Evolutionary conservation across 1,139 yeast genomes (phyloP).

Genomic region (Candida glucosophila): DNA sequence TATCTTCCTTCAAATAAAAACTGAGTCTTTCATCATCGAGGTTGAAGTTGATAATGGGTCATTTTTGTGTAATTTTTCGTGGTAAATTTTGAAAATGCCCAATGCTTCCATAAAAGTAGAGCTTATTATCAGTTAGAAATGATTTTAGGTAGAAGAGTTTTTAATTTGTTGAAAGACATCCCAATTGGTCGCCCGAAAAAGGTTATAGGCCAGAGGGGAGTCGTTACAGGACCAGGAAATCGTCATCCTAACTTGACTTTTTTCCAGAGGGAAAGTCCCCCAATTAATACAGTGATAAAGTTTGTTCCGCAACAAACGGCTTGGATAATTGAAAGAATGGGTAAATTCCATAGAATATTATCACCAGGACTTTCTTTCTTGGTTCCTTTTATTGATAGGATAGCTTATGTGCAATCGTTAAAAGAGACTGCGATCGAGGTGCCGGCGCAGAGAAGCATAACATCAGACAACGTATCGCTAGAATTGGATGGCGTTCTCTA

Average conservation of each 20-base stretch:
- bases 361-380: constrained; percentile 74
- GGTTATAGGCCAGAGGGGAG: constrained; percentile 2
- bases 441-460: constrained; percentile 78
- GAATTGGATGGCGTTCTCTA: constrained; percentile 81
- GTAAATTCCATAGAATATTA: constrained; percentile 66
- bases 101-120: constrained; percentile 3
- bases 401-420: constrained; percentile 72
- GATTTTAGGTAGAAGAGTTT: too few species aligned
- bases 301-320: constrained; percentile 91
- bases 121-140: too few species aligned
- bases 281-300: constrained; percentile 63
- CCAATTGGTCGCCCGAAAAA: too few species aligned
- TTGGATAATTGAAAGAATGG: constrained; percentile 90
- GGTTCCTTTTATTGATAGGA: constrained; percentile 64
- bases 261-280: constrained; percentile 61
- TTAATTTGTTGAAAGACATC: too few species aligned
- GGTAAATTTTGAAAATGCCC: background rate
- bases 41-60: constrained; percentile 1
- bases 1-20: too few species aligned
- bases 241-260: constrained; percentile 32
- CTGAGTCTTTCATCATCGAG: too few species aligned
- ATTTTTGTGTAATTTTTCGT: constrained; percentile 2
- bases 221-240: constrained; percentile 1
- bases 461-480: constrained; percentile 77
- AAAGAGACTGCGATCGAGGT: constrained; percentile 81